Conservation (phyloP, 345 rosid genomes). For the Moringa oleifera region DNA sequence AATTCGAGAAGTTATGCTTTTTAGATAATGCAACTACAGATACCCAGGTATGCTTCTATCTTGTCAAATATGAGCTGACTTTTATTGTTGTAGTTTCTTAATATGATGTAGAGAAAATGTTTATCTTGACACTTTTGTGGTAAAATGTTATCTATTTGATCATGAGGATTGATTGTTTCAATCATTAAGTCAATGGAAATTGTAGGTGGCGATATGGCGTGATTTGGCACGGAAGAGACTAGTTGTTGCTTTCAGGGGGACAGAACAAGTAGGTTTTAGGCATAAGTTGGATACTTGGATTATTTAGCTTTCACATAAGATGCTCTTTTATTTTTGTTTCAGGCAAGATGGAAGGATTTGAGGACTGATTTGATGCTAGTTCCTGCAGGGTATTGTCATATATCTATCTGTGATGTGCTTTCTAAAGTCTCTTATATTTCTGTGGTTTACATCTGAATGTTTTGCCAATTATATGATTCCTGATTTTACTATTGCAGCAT, state of each 20-base stretch:
- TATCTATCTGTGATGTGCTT: conserved; percentile 9
- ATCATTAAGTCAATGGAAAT: conserved; percentile 22
- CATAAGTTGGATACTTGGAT: conserved; percentile 5
- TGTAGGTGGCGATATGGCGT: conserved; percentile 96
- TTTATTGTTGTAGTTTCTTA: conserved; percentile 2
- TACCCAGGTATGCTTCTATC: conserved; percentile 60
- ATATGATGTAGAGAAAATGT: background rate
- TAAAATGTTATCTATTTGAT: conserved; percentile 5
- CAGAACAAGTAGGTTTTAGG: conserved; percentile 71
- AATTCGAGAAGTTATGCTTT: conserved; percentile 91
- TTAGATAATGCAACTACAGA: conserved; percentile 79
- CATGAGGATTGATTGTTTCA: conserved; percentile 11
- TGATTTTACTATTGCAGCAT: background rate
- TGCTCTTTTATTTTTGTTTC: conserved; percentile 22
- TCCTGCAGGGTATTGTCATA: conserved; percentile 73
- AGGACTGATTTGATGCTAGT: conserved; percentile 82
- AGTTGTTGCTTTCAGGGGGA: conserved; percentile 93
- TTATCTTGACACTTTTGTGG: background rate
- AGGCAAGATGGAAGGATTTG: conserved; percentile 95
- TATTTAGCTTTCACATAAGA: conserved; percentile 13
- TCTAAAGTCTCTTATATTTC: too few relatives aligned
- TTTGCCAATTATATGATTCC: too few relatives aligned
- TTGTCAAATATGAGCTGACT: conserved; percentile 2
- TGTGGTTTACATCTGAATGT: background rate
- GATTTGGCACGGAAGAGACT: conserved; percentile 71